Evolutionary conservation across 2,329 filamentous ascomycete genomes (phyloP).

Genomic region (Colletotrichum echinochloae): DNA sequence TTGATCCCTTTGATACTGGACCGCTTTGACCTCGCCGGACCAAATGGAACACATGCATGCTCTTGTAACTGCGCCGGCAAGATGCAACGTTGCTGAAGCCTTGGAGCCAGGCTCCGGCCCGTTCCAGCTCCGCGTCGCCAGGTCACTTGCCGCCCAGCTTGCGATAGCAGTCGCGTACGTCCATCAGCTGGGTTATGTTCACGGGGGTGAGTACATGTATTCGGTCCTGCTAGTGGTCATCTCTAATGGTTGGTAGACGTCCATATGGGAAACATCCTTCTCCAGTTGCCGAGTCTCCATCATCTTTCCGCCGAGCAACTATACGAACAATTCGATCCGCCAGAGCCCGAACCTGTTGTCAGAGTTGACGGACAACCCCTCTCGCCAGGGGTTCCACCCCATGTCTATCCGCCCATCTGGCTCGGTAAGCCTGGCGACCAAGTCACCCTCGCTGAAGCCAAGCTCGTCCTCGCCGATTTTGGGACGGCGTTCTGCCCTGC

Average conservation of each 20-base stretch:
- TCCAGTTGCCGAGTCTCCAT: slow-evolving; percentile 44
- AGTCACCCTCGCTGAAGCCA: slow-evolving; percentile 45
- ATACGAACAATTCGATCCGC: slow-evolving; percentile 45
- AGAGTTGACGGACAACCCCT: slow-evolving; percentile 42
- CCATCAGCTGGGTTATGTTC: slow-evolving; percentile 47
- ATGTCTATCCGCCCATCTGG: slow-evolving; percentile 49
- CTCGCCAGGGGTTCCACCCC: slow-evolving; percentile 46
- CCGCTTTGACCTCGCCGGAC: slow-evolving; percentile 44
- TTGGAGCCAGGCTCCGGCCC: slow-evolving; percentile 40
- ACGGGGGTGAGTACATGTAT: slow-evolving; percentile 45
- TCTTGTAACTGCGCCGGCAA: slow-evolving; percentile 45
- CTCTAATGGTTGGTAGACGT: slow-evolving; percentile 44
- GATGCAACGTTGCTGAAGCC: slow-evolving; percentile 45
- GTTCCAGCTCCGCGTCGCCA: slow-evolving; percentile 46
- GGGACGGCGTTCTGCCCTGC: slow-evolving; percentile 50
- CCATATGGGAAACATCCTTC: slow-evolving; percentile 51
- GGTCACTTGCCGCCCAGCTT: slow-evolving; percentile 47
- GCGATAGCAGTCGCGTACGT: slow-evolving; percentile 48
- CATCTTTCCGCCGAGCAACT: slow-evolving; percentile 43
- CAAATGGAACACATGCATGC: slow-evolving; percentile 48
- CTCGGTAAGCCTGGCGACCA: slow-evolving; percentile 50
- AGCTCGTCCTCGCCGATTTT: slow-evolving; percentile 49
- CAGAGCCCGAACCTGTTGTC: slow-evolving; percentile 43
- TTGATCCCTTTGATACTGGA: slow-evolving; percentile 44
- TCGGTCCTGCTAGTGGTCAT: not conserved